These are phyloP conservation scores for Penicillium bovifimosum DNA, from an alignment of 495 filamentous ascomycete genomes.

Conservation along the genomic window DNA sequence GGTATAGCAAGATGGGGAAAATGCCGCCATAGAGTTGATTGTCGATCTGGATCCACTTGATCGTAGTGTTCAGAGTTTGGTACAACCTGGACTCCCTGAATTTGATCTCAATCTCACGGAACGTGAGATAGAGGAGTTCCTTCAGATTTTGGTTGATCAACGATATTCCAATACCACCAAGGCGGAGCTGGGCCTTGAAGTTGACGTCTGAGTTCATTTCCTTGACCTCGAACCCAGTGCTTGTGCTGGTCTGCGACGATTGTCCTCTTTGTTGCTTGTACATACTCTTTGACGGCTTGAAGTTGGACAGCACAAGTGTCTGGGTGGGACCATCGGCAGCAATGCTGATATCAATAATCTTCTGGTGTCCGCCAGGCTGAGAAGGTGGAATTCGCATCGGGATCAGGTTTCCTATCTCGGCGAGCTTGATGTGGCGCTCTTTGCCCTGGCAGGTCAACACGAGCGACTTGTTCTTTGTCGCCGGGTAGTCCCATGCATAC, in stretches of 20 bases:
- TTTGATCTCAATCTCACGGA: conserved; percentile 86
- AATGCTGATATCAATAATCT: conserved; percentile 94
- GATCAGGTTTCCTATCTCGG: conserved; percentile 91
- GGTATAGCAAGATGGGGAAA: conserved; percentile 95
- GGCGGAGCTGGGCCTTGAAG: conserved; percentile 78
- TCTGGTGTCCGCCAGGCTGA: conserved; percentile 52
- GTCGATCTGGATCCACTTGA: conserved; percentile 99
- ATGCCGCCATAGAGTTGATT: conserved; percentile 98
- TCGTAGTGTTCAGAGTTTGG: conserved; percentile 79
- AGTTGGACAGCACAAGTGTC: conserved; percentile 90
- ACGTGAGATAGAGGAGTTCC: conserved; percentile 89
- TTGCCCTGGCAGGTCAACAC: conserved; percentile 72
- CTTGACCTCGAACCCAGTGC: conserved; percentile 85
- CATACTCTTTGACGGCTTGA: conserved; percentile 85
- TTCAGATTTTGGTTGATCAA: conserved; percentile 87
- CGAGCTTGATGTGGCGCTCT: conserved; percentile 84
- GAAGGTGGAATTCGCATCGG: conserved; percentile 74
- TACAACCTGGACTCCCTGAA: conserved; percentile 88
- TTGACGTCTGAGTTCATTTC: conserved; percentile 77
- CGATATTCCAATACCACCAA: conserved; percentile 90
- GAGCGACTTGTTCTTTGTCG: conserved; percentile 91
- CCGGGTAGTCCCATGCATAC: conserved; percentile 98
- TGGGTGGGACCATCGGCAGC: conserved; percentile 92
- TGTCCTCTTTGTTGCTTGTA: conserved; percentile 73
- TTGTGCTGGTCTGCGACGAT: conserved; percentile 53